Evolutionary conservation across 352 stramenopile genomes (phyloP).

Genomic region (Phytophthora kernoviae): DNA sequence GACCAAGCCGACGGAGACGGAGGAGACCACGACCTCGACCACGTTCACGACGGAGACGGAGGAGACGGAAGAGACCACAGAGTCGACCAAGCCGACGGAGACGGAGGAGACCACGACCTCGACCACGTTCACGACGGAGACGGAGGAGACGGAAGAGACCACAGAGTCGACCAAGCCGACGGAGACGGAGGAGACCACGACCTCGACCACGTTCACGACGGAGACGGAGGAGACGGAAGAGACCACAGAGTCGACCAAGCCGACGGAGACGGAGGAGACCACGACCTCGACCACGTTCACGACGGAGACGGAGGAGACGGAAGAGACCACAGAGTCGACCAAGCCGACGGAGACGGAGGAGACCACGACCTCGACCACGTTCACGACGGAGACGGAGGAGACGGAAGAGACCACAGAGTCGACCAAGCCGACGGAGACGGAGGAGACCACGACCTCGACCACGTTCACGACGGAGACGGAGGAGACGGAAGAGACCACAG

Average conservation of each 20-base stretch:
- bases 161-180: constrained; percentile 16
- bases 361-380: no score
- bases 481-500: constrained; percentile 10
- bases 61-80: constrained; percentile 10
- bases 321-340: constrained; percentile 15
- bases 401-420: constrained; percentile 13
- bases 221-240: constrained; percentile 18
- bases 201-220: no score
- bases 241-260: constrained; percentile 14
- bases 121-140: constrained; percentile 22
- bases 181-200: constrained; percentile 16
- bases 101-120: constrained; percentile 19
- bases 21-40: no score
- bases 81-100: constrained; percentile 16
- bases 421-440: constrained; percentile 20
- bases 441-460: no score
- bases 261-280: constrained; percentile 17
- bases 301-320: constrained; percentile 17
- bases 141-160: constrained; percentile 15
- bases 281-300: no score
- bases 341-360: constrained; percentile 20
- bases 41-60: constrained; percentile 24
- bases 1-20: constrained; percentile 20
- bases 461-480: constrained; percentile 24
- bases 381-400: constrained; percentile 19